Percentiles rank a stretch among this genome's conserved stretches.
phyloP scores from a whole-genome alignment of 129 eudicot genomes.

The Chrysanthemum makinoi region DNA sequence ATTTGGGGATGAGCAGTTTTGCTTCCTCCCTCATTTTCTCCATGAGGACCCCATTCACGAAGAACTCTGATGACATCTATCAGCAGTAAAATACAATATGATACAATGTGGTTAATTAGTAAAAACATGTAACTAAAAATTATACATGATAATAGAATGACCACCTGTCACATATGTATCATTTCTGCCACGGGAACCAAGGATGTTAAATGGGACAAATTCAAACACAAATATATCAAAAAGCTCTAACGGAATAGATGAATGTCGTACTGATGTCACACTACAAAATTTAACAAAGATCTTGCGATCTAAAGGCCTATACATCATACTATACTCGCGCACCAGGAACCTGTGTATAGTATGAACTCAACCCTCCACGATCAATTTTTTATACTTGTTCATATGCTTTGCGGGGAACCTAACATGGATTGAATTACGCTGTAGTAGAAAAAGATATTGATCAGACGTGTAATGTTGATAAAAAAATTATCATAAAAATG shows the following conservation, averaged over 20 bases:
- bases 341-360: not conserved
- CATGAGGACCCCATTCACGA: not conserved
- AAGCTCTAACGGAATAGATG: not conserved
- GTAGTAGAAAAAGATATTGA: not conserved
- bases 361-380: not conserved
- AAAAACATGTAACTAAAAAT: not conserved
- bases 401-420: not conserved
- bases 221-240: not conserved
- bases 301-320: not conserved
- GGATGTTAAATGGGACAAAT: not conserved
- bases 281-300: not conserved
- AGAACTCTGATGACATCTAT: not conserved
- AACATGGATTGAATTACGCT: not conserved
- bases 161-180: not conserved
- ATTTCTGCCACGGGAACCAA: not conserved
- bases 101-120: rapidly evolving
- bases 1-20: not conserved
- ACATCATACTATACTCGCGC: not conserved
- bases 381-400: not conserved
- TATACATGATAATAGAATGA: not conserved
- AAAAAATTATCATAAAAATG: no score
- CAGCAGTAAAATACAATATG: not conserved
- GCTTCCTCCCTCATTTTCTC: not conserved
- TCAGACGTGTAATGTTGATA: not conserved
- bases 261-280: not conserved